These are phyloP conservation scores for Trichoderma sp. DNA, from an alignment of 2,329 filamentous ascomycete genomes.

Conservation along the genomic window DNA sequence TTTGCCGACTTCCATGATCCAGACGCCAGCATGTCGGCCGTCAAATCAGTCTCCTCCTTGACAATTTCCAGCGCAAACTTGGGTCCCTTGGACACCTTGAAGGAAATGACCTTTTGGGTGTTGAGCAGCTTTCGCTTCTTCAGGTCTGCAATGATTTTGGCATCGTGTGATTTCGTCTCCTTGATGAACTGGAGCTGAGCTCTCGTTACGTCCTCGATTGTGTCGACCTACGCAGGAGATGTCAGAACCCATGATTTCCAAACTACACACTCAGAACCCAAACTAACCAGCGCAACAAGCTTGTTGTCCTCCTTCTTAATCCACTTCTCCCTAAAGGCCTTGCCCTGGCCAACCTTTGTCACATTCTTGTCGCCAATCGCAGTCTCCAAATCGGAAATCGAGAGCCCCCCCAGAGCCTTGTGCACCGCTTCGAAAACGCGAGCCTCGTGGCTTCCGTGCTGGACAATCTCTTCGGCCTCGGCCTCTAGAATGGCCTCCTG, in stretches of 20 bases:
- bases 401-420: conserved; percentile 76
- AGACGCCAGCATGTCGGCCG: conserved; percentile 84
- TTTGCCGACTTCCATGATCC: conserved; percentile 91
- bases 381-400: conserved; percentile 72
- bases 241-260: not conserved
- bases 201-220: conserved; percentile 78
- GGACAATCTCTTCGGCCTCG: conserved; percentile 72
- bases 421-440: conserved; percentile 78
- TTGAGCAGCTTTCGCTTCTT: conserved; percentile 91
- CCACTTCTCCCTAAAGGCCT: conserved; percentile 85
- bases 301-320: conserved; percentile 66
- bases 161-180: conserved; percentile 70
- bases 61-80: conserved; percentile 89
- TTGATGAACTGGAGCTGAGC: conserved; percentile 76
- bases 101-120: conserved; percentile 82
- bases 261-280: not conserved
- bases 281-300: conserved; percentile 56
- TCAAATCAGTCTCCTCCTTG: conserved; percentile 94
- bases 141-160: conserved; percentile 77
- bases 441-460: conserved; percentile 79
- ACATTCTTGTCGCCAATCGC: conserved; percentile 73
- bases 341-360: conserved; percentile 86
- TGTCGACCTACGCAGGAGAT: conserved; percentile 56
- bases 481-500: conserved; percentile 77
- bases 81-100: conserved; percentile 79